These are phyloP conservation scores for Populus hybrid DNA, from an alignment of 441 rosid species.

Conservation along the genomic window DNA sequence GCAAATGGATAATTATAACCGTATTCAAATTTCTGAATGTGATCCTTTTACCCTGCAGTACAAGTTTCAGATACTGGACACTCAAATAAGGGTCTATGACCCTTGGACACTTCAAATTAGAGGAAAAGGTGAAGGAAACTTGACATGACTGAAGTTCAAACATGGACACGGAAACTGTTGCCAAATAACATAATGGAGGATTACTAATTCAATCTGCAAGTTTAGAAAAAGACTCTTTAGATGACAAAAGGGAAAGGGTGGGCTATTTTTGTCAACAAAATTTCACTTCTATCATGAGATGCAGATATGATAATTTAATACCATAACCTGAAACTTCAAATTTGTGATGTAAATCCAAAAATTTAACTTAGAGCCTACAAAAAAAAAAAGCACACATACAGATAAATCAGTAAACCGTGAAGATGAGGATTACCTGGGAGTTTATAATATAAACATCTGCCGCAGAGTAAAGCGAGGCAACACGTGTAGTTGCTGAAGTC, in stretches of 20 bases:
- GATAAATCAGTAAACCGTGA: background rate
- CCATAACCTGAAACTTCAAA: background rate
- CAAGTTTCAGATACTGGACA: background rate
- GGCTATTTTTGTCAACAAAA: background rate
- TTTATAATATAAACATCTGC: conserved; percentile 91
- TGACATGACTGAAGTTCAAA: background rate
- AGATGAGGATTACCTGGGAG: conserved; percentile 62
- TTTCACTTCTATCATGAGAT: background rate
- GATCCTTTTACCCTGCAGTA: background rate
- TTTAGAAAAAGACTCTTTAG: background rate
- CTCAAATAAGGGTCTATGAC: background rate
- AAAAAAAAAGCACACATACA: background rate
- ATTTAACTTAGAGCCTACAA: background rate
- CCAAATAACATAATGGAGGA: background rate
- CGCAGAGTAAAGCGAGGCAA: conserved; percentile 89
- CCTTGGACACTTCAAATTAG: background rate
- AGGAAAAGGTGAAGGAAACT: too few relatives aligned
- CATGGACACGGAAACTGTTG: background rate
- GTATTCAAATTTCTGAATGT: background rate
- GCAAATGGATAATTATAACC: background rate
- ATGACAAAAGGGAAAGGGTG: background rate
- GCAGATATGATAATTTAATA: background rate
- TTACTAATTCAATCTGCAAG: background rate
- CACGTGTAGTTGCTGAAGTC: conserved; percentile 84
- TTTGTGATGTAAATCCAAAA: background rate